phyloP scores from a whole-genome alignment of 1,284 basidiomycete genomes.

The Trametes hirsuta region DNA sequence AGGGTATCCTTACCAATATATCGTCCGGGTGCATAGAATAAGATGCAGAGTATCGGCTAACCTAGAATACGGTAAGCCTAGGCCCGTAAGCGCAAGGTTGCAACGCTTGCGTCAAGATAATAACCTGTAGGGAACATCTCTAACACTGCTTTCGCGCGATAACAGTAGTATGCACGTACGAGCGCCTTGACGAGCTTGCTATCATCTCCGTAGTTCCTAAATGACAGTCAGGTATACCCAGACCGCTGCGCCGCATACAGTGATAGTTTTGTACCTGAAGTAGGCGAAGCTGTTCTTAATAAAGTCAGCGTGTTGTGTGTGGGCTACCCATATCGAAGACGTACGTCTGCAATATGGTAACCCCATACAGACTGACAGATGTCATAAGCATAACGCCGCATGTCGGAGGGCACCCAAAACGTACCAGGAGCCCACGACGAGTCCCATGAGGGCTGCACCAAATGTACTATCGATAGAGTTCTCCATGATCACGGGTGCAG shows the following conservation, averaged over 20 bases:
- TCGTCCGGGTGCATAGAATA: slow-evolving; percentile 29
- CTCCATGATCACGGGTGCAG: slow-evolving; percentile 9
- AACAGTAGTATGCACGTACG: slow-evolving; percentile 11
- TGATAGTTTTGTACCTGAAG: slow-evolving; percentile 19
- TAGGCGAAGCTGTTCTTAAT: slow-evolving; percentile 22
- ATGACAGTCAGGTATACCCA: background rate
- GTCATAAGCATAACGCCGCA: background rate
- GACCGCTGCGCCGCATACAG: background rate
- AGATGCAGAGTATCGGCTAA: slow-evolving; percentile 33
- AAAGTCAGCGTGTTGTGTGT: background rate
- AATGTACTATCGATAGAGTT: slow-evolving; percentile 27
- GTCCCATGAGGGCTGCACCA: slow-evolving; percentile 32
- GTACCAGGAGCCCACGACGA: slow-evolving; percentile 32
- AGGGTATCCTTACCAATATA: slow-evolving; percentile 39
- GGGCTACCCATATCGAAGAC: background rate
- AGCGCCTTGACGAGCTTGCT: slow-evolving; percentile 25
- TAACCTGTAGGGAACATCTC: slow-evolving; percentile 7
- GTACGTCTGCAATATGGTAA: slow-evolving; percentile 36
- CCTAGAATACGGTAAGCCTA: background rate
- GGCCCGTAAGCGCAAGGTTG: background rate
- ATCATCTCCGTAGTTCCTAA: slow-evolving; percentile 30
- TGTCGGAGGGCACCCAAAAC: slow-evolving; percentile 1
- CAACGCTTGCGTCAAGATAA: slow-evolving; percentile 25
- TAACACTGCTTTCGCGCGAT: background rate
- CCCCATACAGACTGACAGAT: slow-evolving; percentile 30